Evolutionary conservation across 2,329 filamentous ascomycete species (phyloP).

Genomic region (Ceratocystis cacaofunesta): DNA sequence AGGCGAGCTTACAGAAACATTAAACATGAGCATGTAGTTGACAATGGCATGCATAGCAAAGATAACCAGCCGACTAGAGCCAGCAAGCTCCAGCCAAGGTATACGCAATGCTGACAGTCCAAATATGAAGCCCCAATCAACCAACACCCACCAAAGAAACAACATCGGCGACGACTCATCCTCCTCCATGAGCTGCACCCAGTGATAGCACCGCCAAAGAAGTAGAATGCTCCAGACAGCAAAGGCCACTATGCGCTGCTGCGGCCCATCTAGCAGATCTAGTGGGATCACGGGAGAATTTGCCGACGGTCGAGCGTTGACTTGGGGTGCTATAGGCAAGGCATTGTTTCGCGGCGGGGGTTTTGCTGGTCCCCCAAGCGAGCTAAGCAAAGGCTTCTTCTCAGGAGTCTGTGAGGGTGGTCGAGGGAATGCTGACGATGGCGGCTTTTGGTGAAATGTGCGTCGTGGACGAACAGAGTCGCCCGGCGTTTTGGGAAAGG

Average conservation of each 20-base stretch:
- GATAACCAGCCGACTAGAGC: conserved; percentile 52
- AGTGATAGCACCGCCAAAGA: conserved; percentile 80
- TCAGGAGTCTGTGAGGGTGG: conserved; percentile 9
- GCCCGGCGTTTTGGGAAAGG: conserved; percentile 16
- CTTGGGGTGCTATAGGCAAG: conserved; percentile 35
- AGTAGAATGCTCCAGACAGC: conserved; percentile 63
- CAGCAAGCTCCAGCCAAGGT: conserved; percentile 90
- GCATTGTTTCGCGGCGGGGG: conserved; percentile 18
- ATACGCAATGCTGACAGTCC: conserved; percentile 76
- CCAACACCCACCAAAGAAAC: conserved; percentile 82
- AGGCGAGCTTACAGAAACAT: conserved; percentile 51
- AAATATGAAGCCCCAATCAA: conserved; percentile 79
- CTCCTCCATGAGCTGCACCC: conserved; percentile 60
- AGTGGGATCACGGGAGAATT: conserved; percentile 60
- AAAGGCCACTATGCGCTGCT: conserved; percentile 75
- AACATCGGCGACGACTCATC: conserved; percentile 77
- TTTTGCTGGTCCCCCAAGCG: background rate
- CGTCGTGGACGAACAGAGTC: conserved; percentile 16
- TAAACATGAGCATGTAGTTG: conserved; percentile 86
- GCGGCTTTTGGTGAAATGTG: conserved; percentile 11
- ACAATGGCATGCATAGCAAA: conserved; percentile 57
- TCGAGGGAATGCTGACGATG: conserved; percentile 7
- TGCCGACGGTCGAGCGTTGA: conserved; percentile 20
- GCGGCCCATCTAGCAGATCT: conserved; percentile 71
- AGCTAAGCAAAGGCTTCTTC: background rate